Evolutionary conservation across 352 stramenopile genomes (phyloP), one percentile per base, ranked within the genome.

Genomic region (Globisporangium emineosum): DNA sequence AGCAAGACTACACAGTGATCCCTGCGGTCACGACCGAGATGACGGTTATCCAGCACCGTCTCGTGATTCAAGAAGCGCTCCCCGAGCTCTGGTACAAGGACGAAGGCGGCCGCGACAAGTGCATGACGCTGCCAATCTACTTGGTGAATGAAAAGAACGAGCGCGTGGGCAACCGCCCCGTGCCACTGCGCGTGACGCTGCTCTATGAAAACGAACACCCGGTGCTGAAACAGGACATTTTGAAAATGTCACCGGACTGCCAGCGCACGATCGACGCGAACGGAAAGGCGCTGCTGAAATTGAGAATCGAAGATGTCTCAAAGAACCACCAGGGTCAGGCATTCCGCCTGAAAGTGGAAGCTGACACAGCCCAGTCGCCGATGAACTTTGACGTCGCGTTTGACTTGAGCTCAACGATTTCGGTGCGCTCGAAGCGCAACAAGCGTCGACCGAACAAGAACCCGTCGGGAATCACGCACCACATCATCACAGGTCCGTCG

Each of bases 271-370:
- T 97, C 42, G 86, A 96, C 65, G 81, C 81, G 43, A 83, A 80
- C 0, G 93, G 91, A 2, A 92, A 91, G 25, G 83, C 88, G 7
- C 72, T 88, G 50, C 70, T 98, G 6, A 91, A 94, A 55, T 79
- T 98, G 42, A 85, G 96, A 19, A 97, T 99, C 25, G 91, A 98
- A 66, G 96, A 99, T 69, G 93, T 99, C 33, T 98, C 88, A 3
- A 98, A 98, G 77, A 99, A 98, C 80, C 95, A 98, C 68, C 96
- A 99, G 70, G 92, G 91, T 40, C 93, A 98, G 72, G 86, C 86
- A 8, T 98, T 99, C 69, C 77, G 85, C 8, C 74, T 98, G 29
- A 89, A 97, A 63, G 85, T 99, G 10, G 88, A 94, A 64, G 78
- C 94, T 0, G 92, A 98, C 68, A 96, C 90, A 19, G 75, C 88